Evolutionary conservation across 371 early-diverging fungal species (phyloP), one percentile per base, ranked within the genome.

Genomic region (Phascolomyces articulosus): DNA sequence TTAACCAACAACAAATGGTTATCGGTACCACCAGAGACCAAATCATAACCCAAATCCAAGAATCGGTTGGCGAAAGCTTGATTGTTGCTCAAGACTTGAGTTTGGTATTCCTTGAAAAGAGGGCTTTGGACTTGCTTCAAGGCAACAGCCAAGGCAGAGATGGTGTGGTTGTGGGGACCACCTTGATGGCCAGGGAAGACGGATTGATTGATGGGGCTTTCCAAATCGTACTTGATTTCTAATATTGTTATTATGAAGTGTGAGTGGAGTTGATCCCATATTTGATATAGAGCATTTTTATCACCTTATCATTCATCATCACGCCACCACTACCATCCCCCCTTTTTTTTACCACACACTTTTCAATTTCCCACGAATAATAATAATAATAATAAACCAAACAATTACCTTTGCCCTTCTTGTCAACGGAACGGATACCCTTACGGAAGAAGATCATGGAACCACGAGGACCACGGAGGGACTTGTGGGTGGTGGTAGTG

Each of bases 161-260:
- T 99, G 54, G 99, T 98, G 85, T 99, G 97, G 89, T 99, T 99
- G 85, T 99, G 99, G 34, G 99, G 99, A 8, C 99, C 99, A 66
- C 99, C 99, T 82, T 99, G 99, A 75, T 96, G 95, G 41, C 98
- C 97, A 18, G 99, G 99, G 86, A 99, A 99, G 44, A 99, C 99
- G 16, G 97, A 94, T 64, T 87, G 86, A 82, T 99, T 98, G 87
- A 99, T 98, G 44, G 91, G 90, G 54, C 81, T 84, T 72, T 99
- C 98, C 18, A 99, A 85, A 48, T 95, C 92, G 82, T 97, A 97
- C 70, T 82, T 65, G 64, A 88, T 88, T 74, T 90, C 91, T 81
- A 64, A 16, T 21, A 3, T 21, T 44, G 6, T 13, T n/a, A n/a
- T n/a, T n/a, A n/a, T n/a, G n/a, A n/a, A n/a, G n/a, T n/a, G n/a